A percentile compares a stretch with the other conserved stretches of the same genome.
phyloP scores from a whole-genome alignment of 257 asterid species.

The Solanum dulcamara region DNA sequence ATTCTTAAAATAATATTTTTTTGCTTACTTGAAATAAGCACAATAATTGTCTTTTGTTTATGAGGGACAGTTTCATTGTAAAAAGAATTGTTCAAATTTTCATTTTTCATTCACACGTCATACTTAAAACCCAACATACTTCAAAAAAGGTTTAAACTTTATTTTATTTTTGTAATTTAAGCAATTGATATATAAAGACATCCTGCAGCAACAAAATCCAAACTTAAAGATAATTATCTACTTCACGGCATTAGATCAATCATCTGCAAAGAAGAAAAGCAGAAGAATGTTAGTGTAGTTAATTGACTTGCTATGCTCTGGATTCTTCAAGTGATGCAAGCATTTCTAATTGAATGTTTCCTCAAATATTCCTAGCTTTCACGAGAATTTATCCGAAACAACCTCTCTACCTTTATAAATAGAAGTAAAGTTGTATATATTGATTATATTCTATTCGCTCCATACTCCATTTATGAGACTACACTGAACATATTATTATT shows the following conservation, averaged over 20 bases:
- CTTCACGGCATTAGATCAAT: neutral
- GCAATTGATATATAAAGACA: neutral
- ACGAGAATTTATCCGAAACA: neutral
- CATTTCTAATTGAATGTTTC: neutral
- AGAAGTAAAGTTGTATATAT: fast-evolving
- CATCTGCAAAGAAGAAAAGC: neutral
- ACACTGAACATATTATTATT: fast-evolving
- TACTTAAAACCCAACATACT: neutral
- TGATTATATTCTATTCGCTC: fast-evolving
- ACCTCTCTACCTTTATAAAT: fast-evolving
- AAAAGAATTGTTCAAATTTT: neutral
- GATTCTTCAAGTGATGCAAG: neutral
- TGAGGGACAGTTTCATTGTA: neutral
- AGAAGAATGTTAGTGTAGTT: neutral
- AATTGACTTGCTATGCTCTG: neutral
- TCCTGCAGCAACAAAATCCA: neutral
- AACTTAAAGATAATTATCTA: neutral
- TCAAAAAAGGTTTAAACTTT: neutral
- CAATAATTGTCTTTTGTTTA: no score
- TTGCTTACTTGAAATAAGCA: no score
- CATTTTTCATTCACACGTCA: neutral
- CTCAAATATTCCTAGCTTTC: no score
- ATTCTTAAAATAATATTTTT: no score
- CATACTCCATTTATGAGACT: neutral
- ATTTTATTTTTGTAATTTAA: neutral